Conservation (phyloP, 129 eudicot species). For the Cynara cardunculus region DNA sequence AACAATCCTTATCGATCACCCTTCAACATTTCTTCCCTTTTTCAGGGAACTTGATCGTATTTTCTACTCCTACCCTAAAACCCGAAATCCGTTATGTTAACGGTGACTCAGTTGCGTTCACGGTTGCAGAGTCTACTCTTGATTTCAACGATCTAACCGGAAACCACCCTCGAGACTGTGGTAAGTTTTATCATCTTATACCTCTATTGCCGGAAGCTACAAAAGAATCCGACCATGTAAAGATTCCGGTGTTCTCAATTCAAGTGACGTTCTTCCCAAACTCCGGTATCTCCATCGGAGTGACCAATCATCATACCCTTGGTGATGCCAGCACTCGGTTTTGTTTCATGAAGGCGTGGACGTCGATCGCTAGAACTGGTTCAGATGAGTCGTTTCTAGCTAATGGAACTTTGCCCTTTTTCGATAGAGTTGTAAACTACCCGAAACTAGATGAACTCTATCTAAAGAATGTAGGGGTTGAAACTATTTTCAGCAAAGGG, state of each 20-base stretch:
- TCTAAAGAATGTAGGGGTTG: constrained; percentile 3
- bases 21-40: constrained; percentile 34
- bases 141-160: neutral
- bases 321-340: constrained; percentile 36
- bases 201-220: neutral
- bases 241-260: constrained; percentile 28
- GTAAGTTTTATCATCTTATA: neutral
- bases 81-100: neutral
- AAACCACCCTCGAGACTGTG: neutral
- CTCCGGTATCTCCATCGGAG: constrained; percentile 36
- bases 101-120: neutral
- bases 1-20: constrained; percentile 29
- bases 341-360: constrained; percentile 39
- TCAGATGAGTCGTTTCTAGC: constrained; percentile 1
- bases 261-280: constrained; percentile 46
- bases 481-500: neutral
- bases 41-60: constrained; percentile 25
- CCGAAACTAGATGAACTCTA: constrained; percentile 12
- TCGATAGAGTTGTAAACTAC: constrained; percentile 25
- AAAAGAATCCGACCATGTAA: neutral
- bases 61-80: neutral
- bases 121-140: neutral
- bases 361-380: constrained; percentile 23
- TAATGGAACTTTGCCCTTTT: constrained; percentile 5
- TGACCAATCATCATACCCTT: constrained; percentile 21